Conservation (phyloP, 1,284 basidiomycete species). For the Heterobasidion parviporum region DNA sequence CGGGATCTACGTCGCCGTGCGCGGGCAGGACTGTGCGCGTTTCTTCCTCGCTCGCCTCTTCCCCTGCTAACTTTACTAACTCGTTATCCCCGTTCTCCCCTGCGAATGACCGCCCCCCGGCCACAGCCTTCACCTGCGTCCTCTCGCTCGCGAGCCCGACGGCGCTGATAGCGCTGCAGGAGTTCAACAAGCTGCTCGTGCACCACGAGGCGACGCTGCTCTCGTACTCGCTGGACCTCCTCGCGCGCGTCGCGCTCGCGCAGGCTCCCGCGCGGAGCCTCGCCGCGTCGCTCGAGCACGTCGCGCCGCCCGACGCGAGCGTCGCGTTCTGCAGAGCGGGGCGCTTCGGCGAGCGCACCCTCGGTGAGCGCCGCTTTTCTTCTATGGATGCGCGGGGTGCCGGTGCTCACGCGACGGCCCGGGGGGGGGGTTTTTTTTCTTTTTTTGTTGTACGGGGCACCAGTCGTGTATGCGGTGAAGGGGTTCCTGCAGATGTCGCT, state of each 20-base stretch:
- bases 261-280: conserved; percentile 35
- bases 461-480: conserved; percentile 65
- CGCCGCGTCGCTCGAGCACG: conserved; percentile 46
- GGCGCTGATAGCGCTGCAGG: conserved; percentile 47
- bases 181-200: conserved; percentile 60
- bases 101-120: conserved; percentile 3
- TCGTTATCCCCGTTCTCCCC: not conserved
- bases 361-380: conserved; percentile 32
- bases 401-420: too few relatives aligned
- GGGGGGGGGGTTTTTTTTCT: too few relatives aligned
- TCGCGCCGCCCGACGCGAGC: conserved; percentile 40
- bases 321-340: conserved; percentile 55
- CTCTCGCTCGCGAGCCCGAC: conserved; percentile 39
- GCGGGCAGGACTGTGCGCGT: conserved; percentile 40
- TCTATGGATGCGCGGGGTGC: too few relatives aligned
- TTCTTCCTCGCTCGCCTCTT: not conserved
- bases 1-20: conserved; percentile 58
- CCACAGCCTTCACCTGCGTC: conserved; percentile 46
- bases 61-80: conserved; percentile 2
- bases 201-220: conserved; percentile 48
- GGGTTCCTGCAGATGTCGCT: conserved; percentile 49
- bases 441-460: too few relatives aligned
- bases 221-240: conserved; percentile 61
- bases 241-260: conserved; percentile 48
- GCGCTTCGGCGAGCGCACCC: conserved; percentile 38